These are phyloP conservation scores for Aureobasidium subglaciale DNA, from an alignment of 2,329 filamentous ascomycete genomes.

Conservation along the genomic window DNA sequence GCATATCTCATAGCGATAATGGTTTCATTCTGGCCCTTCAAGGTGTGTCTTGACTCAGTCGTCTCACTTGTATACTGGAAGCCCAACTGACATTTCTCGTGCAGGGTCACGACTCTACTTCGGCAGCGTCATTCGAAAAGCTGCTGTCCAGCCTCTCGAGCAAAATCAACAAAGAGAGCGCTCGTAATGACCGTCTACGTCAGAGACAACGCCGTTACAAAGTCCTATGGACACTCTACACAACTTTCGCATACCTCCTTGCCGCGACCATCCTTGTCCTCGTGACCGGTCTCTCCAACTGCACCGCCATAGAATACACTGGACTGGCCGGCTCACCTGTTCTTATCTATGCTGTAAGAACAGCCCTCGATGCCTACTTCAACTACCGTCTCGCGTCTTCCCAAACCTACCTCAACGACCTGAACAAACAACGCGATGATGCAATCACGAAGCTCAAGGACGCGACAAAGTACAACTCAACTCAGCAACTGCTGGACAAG, in stretches of 20 bases:
- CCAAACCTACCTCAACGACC: constrained; percentile 61
- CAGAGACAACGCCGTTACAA: constrained; percentile 69
- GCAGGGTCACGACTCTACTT: constrained; percentile 69
- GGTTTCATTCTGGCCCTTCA: constrained; percentile 84
- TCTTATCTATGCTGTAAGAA: constrained; percentile 67
- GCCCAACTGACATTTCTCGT: constrained; percentile 10
- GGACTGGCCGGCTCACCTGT: constrained; percentile 67
- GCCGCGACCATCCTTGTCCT: constrained; percentile 74
- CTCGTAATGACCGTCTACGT: constrained; percentile 65
- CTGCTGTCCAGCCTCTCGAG: constrained; percentile 70
- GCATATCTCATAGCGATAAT: constrained; percentile 39
- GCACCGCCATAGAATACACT: constrained; percentile 70
- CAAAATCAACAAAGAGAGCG: constrained; percentile 71
- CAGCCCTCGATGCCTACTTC: constrained; percentile 62
- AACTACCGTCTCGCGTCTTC: constrained; percentile 70
- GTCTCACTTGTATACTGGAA: not conserved
- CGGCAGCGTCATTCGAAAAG: constrained; percentile 89
- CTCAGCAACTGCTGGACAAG: constrained; percentile 85
- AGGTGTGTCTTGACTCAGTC: constrained; percentile 43
- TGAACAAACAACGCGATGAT: constrained; percentile 70
- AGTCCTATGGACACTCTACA: constrained; percentile 84
- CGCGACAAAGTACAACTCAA: constrained; percentile 93
- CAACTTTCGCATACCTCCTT: constrained; percentile 82
- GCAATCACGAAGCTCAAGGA: constrained; percentile 93
- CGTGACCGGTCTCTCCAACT: constrained; percentile 75